Evolutionary conservation across 768 basidiomycete species (phyloP).

Genomic region (Cystobasidium onofrii): DNA sequence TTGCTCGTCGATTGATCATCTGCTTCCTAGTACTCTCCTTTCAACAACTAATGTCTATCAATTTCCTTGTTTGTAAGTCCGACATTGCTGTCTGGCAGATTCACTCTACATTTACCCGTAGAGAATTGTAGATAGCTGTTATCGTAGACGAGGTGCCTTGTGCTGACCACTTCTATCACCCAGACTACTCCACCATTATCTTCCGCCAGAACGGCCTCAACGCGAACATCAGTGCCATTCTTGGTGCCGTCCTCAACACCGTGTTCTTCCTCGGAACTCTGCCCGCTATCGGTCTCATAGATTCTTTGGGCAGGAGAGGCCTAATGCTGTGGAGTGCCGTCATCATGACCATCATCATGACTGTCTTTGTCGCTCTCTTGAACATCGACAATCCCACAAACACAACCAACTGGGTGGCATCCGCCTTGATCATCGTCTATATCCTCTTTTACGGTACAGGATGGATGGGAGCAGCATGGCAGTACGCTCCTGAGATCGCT

Average conservation of each 20-base stretch:
- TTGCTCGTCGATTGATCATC: conserved; percentile 5
- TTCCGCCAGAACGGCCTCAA: conserved; percentile 6
- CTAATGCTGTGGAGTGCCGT: not conserved
- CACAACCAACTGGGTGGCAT: not conserved
- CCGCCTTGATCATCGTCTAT: conserved; percentile 16
- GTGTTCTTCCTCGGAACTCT: not conserved
- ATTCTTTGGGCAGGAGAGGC: not conserved
- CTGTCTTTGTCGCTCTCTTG: conserved; percentile 4
- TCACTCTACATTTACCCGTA: too few species aligned
- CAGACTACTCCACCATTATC: conserved; percentile 18
- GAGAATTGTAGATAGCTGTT: too few species aligned
- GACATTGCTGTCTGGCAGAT: not conserved
- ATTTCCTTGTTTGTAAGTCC: conserved; percentile 13
- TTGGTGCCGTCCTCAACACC: conserved; percentile 4
- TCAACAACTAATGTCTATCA: conserved; percentile 25
- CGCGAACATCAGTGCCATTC: not conserved
- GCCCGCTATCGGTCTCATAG: not conserved
- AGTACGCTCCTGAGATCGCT: conserved; percentile 14
- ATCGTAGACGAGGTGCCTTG: too few species aligned
- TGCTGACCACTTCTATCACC: too few species aligned
- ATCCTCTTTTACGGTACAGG: conserved; percentile 12
- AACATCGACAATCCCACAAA: not conserved
- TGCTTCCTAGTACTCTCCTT: not conserved
- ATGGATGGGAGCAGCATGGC: not conserved
- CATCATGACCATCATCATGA: conserved; percentile 12